Conservation (phyloP, 1,284 basidiomycete species). For the Trichosporon sp. region DNA sequence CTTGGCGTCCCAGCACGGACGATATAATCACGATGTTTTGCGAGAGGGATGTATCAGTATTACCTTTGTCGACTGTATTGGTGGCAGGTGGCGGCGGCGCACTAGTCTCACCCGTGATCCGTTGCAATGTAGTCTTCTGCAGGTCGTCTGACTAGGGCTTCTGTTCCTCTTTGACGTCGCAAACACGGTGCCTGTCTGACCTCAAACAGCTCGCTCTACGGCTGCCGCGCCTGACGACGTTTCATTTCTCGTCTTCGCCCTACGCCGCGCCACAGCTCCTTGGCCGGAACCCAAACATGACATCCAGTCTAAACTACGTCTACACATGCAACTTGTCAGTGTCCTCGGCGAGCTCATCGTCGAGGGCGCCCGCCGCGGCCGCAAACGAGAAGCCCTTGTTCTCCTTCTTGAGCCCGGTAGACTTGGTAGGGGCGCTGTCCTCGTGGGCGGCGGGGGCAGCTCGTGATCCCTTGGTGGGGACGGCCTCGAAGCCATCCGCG, state of each 20-base stretch:
- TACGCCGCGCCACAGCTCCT: no score
- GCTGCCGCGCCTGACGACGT: no score
- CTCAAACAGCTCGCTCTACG: no score
- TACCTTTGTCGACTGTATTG: not conserved
- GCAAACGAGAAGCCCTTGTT: conserved; percentile 43
- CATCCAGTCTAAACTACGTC: not conserved
- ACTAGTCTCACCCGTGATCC: no score
- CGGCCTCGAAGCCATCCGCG: conserved; percentile 36
- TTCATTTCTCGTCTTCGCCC: no score
- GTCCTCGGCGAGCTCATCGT: conserved; percentile 28
- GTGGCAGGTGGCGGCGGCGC: not conserved
- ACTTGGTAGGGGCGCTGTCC: not conserved
- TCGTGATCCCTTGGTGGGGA: not conserved
- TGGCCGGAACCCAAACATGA: conserved; percentile 3
- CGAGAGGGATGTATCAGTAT: not conserved
- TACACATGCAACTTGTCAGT: not conserved
- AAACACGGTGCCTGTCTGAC: no score
- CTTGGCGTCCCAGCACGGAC: not conserved
- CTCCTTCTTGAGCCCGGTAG: conserved; percentile 8
- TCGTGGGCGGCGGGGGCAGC: not conserved
- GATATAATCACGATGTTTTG: not conserved
- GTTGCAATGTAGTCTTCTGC: no score
- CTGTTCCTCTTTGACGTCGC: no score
- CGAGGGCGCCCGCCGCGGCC: conserved; percentile 31
- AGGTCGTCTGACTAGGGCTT: no score